Evolutionary conservation across 2,329 filamentous ascomycete genomes (phyloP).

Genomic region (Xylaria sp.): DNA sequence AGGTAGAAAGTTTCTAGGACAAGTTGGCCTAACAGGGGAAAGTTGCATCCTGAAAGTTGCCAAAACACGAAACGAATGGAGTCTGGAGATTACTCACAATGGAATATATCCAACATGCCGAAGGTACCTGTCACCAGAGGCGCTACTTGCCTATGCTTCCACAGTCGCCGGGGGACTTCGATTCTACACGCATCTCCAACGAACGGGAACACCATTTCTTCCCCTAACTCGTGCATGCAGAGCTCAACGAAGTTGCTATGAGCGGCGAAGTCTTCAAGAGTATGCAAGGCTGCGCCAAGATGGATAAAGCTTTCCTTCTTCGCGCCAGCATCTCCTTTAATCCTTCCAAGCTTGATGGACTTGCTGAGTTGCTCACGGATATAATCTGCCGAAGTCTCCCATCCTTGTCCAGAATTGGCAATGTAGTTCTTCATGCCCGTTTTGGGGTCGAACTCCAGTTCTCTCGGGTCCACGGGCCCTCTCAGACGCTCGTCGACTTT

Average conservation of each 20-base stretch:
- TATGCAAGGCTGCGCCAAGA: conserved; percentile 63
- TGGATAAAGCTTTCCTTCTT: conserved; percentile 43
- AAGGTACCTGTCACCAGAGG: conserved; percentile 65
- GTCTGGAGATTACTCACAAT: conserved; percentile 19
- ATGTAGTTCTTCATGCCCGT: conserved; percentile 51
- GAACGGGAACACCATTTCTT: conserved; percentile 61
- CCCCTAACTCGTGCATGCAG: conserved; percentile 61
- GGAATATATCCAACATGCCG: conserved; percentile 53
- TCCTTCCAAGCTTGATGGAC: conserved; percentile 44
- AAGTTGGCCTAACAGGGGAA: background rate
- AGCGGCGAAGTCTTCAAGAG: conserved; percentile 63
- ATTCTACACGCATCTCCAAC: conserved; percentile 54
- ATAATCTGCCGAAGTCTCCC: conserved; percentile 47
- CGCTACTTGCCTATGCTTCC: conserved; percentile 54
- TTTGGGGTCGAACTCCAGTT: conserved; percentile 46
- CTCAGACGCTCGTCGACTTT: conserved; percentile 45
- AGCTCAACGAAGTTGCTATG: conserved; percentile 66
- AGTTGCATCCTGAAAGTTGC: background rate
- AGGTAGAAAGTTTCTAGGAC: background rate
- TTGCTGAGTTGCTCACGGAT: conserved; percentile 42
- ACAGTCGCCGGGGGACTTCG: conserved; percentile 49
- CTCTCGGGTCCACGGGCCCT: conserved; percentile 44
- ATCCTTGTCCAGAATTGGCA: conserved; percentile 44
- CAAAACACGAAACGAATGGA: background rate
- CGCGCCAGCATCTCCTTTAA: conserved; percentile 34